Evolutionary conservation across 495 filamentous ascomycete genomes (phyloP).

Genomic region (Penicillium verhagenii): DNA sequence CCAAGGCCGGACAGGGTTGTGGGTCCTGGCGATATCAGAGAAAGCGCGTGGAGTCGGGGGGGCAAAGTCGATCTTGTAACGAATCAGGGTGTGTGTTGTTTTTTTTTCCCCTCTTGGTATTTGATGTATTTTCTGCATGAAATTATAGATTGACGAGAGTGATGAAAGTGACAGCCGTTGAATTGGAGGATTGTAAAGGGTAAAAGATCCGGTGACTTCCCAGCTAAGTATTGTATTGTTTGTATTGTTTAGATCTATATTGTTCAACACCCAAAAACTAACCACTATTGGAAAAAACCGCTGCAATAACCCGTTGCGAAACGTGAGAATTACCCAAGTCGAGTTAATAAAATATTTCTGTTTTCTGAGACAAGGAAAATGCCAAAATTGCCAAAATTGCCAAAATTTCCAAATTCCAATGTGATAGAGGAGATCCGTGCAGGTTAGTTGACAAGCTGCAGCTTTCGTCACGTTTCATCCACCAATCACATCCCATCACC

Average conservation of each 20-base stretch:
- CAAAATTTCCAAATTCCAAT: slow-evolving; percentile 5
- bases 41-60: slow-evolving; percentile 1
- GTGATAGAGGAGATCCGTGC: slow-evolving; percentile 28
- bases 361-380: slow-evolving; percentile 5
- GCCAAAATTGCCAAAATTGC: not conserved
- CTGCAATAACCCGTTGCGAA: not conserved
- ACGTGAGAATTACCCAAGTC: not conserved
- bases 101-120: too few relatives aligned
- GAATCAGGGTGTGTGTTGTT: too few relatives aligned
- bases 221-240: not conserved
- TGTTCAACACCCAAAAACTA: too few relatives aligned
- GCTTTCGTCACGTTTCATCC: slow-evolving; percentile 24
- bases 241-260: not conserved
- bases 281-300: not conserved
- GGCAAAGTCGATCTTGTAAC: too few relatives aligned
- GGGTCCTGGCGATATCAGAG: slow-evolving; percentile 3
- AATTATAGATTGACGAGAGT: not conserved
- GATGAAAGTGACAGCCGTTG: slow-evolving; percentile 5
- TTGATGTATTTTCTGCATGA: too few relatives aligned
- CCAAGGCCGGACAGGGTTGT: slow-evolving; percentile 7
- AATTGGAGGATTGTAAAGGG: not conserved
- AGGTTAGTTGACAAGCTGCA: slow-evolving; percentile 27
- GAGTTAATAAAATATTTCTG: not conserved
- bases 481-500: slow-evolving; percentile 25
- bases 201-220: not conserved